Percentiles rank a stretch among this genome's conserved stretches.
Evolutionary conservation across 2,329 filamentous ascomycete species (phyloP).

Genomic region (Dissoconium aciculare): DNA sequence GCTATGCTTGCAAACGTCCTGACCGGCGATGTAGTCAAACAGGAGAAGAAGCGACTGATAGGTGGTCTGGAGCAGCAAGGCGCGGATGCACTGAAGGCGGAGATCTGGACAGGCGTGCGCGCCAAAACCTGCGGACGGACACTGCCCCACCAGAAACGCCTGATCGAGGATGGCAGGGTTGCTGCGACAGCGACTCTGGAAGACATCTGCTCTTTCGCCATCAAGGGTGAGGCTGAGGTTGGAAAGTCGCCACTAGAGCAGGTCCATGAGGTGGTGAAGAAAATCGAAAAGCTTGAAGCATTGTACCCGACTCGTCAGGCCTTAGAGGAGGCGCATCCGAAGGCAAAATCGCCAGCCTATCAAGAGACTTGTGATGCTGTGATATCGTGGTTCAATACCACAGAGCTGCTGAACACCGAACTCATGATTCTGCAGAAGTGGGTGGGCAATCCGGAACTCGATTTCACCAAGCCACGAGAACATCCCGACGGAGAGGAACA

Average conservation of each 20-base stretch:
- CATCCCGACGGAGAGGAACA: slow-evolving; percentile 45
- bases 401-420: slow-evolving; percentile 88
- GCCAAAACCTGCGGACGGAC: slow-evolving; percentile 73
- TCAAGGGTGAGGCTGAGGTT: slow-evolving; percentile 82
- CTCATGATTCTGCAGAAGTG: slow-evolving; percentile 81
- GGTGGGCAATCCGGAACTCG: slow-evolving; percentile 91
- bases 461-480: slow-evolving; percentile 65
- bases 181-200: slow-evolving; percentile 64
- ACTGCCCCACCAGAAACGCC: slow-evolving; percentile 66
- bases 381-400: slow-evolving; percentile 93
- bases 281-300: slow-evolving; percentile 77
- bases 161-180: slow-evolving; percentile 71
- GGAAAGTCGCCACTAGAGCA: slow-evolving; percentile 79
- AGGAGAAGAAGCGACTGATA: slow-evolving; percentile 92
- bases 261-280: slow-evolving; percentile 73
- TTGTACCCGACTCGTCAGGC: slow-evolving; percentile 70
- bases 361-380: slow-evolving; percentile 74
- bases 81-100: slow-evolving; percentile 50
- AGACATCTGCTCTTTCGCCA: slow-evolving; percentile 81
- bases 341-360: slow-evolving; percentile 62
- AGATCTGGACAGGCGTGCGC: slow-evolving; percentile 77
- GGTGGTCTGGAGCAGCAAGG: slow-evolving; percentile 62
- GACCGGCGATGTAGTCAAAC: slow-evolving; percentile 90
- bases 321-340: slow-evolving; percentile 59
- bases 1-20: slow-evolving; percentile 92